phyloP scores from a whole-genome alignment of 2,329 filamentous ascomycete genomes.

The Calonectria crousiana region DNA sequence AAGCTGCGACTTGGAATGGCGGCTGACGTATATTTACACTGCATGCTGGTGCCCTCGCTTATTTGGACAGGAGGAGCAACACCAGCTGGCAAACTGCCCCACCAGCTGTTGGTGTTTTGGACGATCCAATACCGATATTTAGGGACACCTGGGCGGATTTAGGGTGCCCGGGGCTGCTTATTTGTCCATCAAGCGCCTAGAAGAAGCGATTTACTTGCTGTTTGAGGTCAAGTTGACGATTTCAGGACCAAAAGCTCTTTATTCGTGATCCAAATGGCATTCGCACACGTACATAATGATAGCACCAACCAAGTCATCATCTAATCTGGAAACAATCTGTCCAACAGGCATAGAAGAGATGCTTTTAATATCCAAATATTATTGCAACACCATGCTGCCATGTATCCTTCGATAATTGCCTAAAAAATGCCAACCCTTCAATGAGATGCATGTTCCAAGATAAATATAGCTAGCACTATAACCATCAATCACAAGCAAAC shows the following conservation, averaged over 20 bases:
- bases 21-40: not conserved
- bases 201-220: not conserved
- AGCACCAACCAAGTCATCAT: not conserved
- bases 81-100: not conserved
- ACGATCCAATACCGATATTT: not conserved
- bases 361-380: not conserved
- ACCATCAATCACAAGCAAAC: not conserved
- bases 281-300: not conserved
- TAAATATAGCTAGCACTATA: not conserved
- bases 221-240: not conserved
- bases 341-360: not conserved
- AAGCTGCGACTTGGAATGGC: not conserved
- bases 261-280: not conserved
- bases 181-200: not conserved
- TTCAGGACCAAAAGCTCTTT: not conserved
- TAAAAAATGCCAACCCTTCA: not conserved
- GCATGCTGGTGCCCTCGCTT: not conserved
- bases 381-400: not conserved
- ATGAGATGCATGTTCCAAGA: not conserved
- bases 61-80: not conserved
- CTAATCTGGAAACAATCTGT: not conserved
- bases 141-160: not conserved
- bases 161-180: not conserved
- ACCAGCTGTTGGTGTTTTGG: not conserved
- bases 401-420: not conserved